Base-by-base conservation (phyloP, 371 early-diverging fungal genomes). In the Actinomortierella wolfii region DNA sequence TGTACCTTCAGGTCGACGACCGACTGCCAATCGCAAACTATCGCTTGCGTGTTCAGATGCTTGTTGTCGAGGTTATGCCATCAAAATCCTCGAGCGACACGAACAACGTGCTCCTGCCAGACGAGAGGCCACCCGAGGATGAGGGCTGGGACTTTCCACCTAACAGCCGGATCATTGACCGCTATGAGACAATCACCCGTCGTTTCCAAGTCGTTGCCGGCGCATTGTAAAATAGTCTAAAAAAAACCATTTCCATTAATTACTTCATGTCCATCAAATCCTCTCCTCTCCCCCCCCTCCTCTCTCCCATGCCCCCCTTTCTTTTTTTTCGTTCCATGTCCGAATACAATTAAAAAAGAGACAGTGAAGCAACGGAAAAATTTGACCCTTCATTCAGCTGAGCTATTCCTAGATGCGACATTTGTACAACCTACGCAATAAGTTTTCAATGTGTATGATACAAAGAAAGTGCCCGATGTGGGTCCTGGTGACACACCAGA, bases 131-230 rank as follows among this genome's bases (percentile, higher is more conserved):
- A 11, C 34, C 34, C 4, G 11, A 6, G 34, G 52, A 66, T 63
- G 74, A 73, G 20, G 67, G 73, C 0, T 65, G 66, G 66, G 66
- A 65, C 53, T 71, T 71, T 21, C 73, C 73, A 1, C 44, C 25
- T 2, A 67, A 60, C 3, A 67, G 67, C 23, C 20, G 59, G 47
- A 67, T 73, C 46, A 62, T 73, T 53, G 74, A 73, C 52, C 74
- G 74, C 3, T 73, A 62, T 25, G 74, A 73, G 54, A 55, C 74
- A 20, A 39, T 73, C 48, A 66, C 74, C 3, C 74, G 74, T 17
- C 57, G 64, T 6, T 73, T 73, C 54, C 66, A 62, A 57, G 63
- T 67, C 24, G 48, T 67, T 13, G 63, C 56, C 23, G 74, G 74
- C 42, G 74, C 74, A 20, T 57, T 73, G 21, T 73, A 53, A 67